Evolutionary conservation across 2,329 filamentous ascomycete species (phyloP).

Genomic region (Scedosporium boydii): DNA sequence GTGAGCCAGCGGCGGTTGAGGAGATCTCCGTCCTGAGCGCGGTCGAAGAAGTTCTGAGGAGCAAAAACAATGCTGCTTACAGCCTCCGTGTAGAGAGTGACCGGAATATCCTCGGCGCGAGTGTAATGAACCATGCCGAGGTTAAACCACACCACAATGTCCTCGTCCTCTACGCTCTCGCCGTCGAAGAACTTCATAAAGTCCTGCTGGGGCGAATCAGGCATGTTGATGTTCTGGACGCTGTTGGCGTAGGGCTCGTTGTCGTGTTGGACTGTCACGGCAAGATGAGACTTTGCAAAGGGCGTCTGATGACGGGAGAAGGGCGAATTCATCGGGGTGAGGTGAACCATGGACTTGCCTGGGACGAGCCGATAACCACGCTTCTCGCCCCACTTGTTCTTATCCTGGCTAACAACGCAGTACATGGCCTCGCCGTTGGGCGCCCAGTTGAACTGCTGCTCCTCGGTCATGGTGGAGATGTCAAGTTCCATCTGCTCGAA

Average conservation of each 20-base stretch:
- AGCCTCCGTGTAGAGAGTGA: constrained; percentile 22
- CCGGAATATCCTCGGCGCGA: constrained; percentile 27
- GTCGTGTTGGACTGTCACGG: constrained; percentile 35
- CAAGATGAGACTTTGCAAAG: constrained; percentile 36
- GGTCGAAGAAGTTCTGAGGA: constrained; percentile 22
- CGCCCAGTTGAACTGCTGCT: constrained; percentile 26
- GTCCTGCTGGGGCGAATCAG: constrained; percentile 31
- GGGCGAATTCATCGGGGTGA: constrained; percentile 33
- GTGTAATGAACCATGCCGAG: constrained; percentile 49
- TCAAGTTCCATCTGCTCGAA: constrained; percentile 24
- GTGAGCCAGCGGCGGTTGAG: constrained; percentile 23
- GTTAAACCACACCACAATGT: constrained; percentile 43
- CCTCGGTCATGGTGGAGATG: constrained; percentile 13
- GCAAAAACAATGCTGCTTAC: constrained; percentile 22
- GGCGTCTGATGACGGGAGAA: constrained; percentile 26
- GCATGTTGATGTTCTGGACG: constrained; percentile 28
- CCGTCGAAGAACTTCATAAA: constrained; percentile 32
- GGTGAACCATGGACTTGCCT: constrained; percentile 23
- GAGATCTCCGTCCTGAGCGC: constrained; percentile 25
- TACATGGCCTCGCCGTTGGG: constrained; percentile 33
- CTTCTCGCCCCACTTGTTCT: constrained; percentile 37
- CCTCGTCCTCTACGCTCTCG: constrained; percentile 10
- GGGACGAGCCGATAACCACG: constrained; percentile 35
- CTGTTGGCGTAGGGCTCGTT: constrained; percentile 26
- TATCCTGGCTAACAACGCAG: constrained; percentile 33